These are phyloP conservation scores for Piloderma croceum DNA, from an alignment of 768 basidiomycete species.

Conservation along the genomic window DNA sequence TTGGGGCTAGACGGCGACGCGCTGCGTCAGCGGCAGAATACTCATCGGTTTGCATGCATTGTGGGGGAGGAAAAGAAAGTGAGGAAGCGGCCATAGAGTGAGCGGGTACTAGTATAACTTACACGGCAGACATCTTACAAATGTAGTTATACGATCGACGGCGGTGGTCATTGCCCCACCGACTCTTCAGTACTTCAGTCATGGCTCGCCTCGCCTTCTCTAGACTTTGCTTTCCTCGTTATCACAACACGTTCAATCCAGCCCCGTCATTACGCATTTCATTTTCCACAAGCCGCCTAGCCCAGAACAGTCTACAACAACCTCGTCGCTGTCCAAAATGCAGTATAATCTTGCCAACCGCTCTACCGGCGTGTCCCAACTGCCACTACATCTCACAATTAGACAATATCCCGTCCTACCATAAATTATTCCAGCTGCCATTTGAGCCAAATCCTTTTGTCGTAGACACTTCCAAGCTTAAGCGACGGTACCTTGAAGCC, in stretches of 20 bases:
- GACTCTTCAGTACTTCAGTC: no score
- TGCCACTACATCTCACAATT: background rate
- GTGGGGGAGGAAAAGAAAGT: slow-evolving; percentile 36
- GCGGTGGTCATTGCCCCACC: no score
- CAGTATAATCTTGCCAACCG: background rate
- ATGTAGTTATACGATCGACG: no score
- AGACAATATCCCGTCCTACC: slow-evolving; percentile 34
- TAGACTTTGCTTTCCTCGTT: slow-evolving; percentile 70
- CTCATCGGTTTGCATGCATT: slow-evolving; percentile 35
- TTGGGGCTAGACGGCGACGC: slow-evolving; percentile 38
- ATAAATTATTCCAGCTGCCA: slow-evolving; percentile 64
- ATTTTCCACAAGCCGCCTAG: slow-evolving; percentile 66
- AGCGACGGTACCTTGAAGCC: slow-evolving; percentile 59
- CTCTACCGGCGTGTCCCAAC: background rate
- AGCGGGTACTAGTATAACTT: no score
- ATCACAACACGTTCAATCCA: no score
- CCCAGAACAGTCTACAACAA: slow-evolving; percentile 56
- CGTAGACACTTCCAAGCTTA: slow-evolving; percentile 56
- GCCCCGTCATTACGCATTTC: no score
- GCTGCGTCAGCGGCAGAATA: slow-evolving; percentile 40
- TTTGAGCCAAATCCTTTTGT: slow-evolving; percentile 63
- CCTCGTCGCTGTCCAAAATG: slow-evolving; percentile 45
- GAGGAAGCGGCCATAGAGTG: no score
- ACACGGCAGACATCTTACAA: no score
- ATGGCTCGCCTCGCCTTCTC: slow-evolving; percentile 65